Evolutionary conservation across 1,284 basidiomycete species (phyloP), one percentile per base, ranked within the genome.

Genomic region (Moesziomyces aphidis): DNA sequence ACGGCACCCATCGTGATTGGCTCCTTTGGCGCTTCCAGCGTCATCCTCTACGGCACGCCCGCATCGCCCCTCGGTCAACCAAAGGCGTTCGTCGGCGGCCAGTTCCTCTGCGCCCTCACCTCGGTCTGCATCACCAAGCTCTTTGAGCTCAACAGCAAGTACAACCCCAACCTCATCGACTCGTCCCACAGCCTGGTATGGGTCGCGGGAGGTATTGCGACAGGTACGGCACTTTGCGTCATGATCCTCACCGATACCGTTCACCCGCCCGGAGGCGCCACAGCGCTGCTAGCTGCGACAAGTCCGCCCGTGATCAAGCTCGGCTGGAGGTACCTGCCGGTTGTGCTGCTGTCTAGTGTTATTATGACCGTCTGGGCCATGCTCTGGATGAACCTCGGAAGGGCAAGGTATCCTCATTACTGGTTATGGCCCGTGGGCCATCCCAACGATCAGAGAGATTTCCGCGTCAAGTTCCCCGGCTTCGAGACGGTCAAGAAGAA

Each of bases 41-140:
- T 78, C 52, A 71, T 78, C 39, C 69, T 78, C 48, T 78, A 76
- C 57, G 77, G 70, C 42, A 62, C 70, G 3, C 77, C 77, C 10
- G 63, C 71, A 10, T 73, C 69, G 1, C 77, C 77, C 0, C 55
- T 78, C 11, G 67, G 66, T 26, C 77, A 78, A 51, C 77, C 77
- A 1, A 61, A 61, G 23, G 59, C 63, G 1, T 78, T 78, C 31
- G 54, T 77, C 5, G 67, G 60, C 1, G 77, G 77, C 15, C 77
- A 78, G 36, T 71, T 73, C 34, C 50, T 78, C 51, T 76, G 44
- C 2, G 77, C 77, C 6, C 57, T 78, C 28, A 45, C 45, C 53
- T 54, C 66, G 19, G 60, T 73, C 3, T 70, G 65, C 64, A 61
- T 78, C 50, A 74, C 74, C 6, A 78, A 76, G 53, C 65, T 78